Evolutionary conservation across 2,329 filamentous ascomycete genomes (phyloP).

Genomic region (Penicillium sp.): DNA sequence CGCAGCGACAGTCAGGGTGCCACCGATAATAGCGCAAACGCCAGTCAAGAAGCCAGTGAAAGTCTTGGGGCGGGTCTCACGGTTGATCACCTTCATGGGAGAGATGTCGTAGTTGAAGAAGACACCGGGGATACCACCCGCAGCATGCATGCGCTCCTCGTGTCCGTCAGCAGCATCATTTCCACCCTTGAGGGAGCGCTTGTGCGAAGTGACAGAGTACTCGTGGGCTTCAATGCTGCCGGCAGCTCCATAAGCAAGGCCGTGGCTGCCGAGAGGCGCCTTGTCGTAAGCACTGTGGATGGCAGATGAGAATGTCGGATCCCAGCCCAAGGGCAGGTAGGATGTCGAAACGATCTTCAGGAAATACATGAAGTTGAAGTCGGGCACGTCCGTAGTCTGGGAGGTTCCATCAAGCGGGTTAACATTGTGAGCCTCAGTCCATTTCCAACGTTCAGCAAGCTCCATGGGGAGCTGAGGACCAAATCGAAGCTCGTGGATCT

Average conservation of each 20-base stretch:
- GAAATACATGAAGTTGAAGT: conserved; percentile 99
- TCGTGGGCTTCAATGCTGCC: conserved; percentile 96
- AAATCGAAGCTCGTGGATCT: conserved; percentile 85
- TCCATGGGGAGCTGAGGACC: conserved; percentile 84
- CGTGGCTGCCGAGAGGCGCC: conserved; percentile 67
- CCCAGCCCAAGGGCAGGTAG: conserved; percentile 89
- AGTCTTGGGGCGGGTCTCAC: conserved; percentile 83
- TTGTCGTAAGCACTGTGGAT: conserved; percentile 48
- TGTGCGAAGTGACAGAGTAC: conserved; percentile 96
- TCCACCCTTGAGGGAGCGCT: conserved; percentile 80
- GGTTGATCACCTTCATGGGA: conserved; percentile 99
- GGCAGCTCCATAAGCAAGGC: conserved; percentile 62
- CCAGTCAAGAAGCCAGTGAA: conserved; percentile 92
- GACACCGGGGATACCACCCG: conserved; percentile 91
- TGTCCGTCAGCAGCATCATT: conserved; percentile 85
- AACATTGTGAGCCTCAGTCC: conserved; percentile 80
- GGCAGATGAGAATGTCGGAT: conserved; percentile 54
- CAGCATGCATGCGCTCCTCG: conserved; percentile 84
- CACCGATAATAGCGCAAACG: conserved; percentile 90
- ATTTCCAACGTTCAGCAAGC: conserved; percentile 62
- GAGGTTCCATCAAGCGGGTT: conserved; percentile 84
- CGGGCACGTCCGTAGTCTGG: conserved; percentile 76
- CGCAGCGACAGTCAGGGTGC: conserved; percentile 92
- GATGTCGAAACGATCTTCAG: conserved; percentile 97
- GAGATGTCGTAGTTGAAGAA: conserved; percentile 99